Evolutionary conservation across 805 yeast species (phyloP).

Genomic region (Phaffomyces opuntiae): DNA sequence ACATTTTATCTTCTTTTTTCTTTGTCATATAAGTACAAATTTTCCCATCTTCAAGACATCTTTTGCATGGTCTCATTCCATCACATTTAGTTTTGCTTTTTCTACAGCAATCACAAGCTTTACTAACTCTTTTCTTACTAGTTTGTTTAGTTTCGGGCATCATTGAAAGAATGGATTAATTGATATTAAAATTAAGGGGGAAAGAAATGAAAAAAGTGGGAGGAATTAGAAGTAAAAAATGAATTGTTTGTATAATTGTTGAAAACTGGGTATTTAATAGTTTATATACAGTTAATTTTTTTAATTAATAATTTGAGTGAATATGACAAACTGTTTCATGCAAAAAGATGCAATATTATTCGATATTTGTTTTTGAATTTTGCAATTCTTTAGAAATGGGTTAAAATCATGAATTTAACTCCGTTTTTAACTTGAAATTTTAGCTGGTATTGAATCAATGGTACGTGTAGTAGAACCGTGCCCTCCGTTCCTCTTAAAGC

Average conservation of each 20-base stretch:
- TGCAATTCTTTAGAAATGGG: no score
- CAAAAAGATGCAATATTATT: not conserved
- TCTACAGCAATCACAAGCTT: constrained; percentile 43
- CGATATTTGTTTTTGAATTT: not conserved
- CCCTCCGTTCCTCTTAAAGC: not conserved
- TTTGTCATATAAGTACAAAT: constrained; percentile 50
- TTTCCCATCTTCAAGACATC: constrained; percentile 48
- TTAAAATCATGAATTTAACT: no score
- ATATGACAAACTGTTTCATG: not conserved
- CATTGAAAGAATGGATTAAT: constrained; percentile 1
- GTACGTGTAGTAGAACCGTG: not conserved
- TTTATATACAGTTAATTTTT: not conserved
- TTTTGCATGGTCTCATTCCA: constrained; percentile 40
- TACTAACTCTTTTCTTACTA: constrained; percentile 27
- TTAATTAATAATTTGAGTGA: not conserved
- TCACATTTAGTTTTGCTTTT: constrained; percentile 39
- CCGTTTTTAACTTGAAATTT: no score
- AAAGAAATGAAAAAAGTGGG: not conserved
- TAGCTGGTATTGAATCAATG: no score
- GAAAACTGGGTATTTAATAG: not conserved
- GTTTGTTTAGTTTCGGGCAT: not conserved
- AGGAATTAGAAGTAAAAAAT: not conserved
- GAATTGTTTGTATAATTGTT: not conserved
- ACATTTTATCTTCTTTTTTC: constrained; percentile 39
- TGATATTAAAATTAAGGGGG: not conserved